Evolutionary conservation across 768 basidiomycete species (phyloP).

Genomic region (Pleurotus salmoneostramineus): DNA sequence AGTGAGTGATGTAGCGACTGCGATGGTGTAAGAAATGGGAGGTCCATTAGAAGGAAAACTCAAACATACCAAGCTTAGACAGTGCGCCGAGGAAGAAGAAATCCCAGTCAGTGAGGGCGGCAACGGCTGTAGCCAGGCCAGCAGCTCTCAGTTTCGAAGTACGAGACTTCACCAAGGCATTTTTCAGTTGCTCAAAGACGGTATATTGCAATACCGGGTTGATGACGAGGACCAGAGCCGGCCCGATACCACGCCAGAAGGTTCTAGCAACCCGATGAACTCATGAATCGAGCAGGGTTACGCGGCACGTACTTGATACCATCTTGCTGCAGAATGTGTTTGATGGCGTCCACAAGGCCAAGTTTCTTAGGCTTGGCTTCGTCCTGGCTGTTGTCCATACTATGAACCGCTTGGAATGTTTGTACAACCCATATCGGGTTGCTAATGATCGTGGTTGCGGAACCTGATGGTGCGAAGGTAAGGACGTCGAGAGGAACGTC

Average conservation of each 20-base stretch:
- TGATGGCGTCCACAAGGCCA: conserved; percentile 83
- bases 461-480: conserved; percentile 43
- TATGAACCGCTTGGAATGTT: conserved; percentile 78
- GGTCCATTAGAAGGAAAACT: not conserved
- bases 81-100: conserved; percentile 94
- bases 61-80: conserved; percentile 73
- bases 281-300: not conserved
- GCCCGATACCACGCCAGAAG: conserved; percentile 59
- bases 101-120: conserved; percentile 75
- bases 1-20: conserved; percentile 40
- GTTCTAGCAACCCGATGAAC: not conserved
- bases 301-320: conserved; percentile 59
- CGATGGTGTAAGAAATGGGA: not conserved
- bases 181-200: not conserved
- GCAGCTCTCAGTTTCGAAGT: not conserved
- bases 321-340: conserved; percentile 78
- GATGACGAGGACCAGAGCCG: conserved; percentile 75
- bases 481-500: not conserved
- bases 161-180: not conserved
- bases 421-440: conserved; percentile 99
- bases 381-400: conserved; percentile 31
- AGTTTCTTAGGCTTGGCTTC: conserved; percentile 6
- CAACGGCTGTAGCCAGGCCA: conserved; percentile 29
- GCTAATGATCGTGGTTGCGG: conserved; percentile 81
- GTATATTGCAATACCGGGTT: conserved; percentile 61